Evolutionary conservation across 306 rosid species (phyloP).

Genomic region (Lathyrus sativus): DNA sequence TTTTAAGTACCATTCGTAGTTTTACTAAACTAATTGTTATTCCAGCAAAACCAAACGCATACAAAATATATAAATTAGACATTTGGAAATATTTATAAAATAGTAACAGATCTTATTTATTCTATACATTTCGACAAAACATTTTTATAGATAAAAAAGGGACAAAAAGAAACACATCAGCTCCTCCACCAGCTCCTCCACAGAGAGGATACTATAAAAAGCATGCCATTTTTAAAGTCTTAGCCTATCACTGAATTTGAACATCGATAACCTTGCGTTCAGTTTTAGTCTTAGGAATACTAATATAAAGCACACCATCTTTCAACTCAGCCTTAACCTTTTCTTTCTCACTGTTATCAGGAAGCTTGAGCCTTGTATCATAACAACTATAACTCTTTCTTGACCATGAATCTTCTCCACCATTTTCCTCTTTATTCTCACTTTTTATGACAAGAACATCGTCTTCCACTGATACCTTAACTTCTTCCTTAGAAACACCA

Average conservation of each 20-base stretch:
- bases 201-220: background rate
- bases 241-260: constrained; percentile 50
- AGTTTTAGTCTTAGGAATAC: constrained; percentile 64
- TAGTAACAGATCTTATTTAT: background rate
- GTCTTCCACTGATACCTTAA: constrained; percentile 68
- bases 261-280: constrained; percentile 78
- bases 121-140: background rate
- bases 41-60: too few species aligned
- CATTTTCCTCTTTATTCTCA: constrained; percentile 45
- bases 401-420: constrained; percentile 51
- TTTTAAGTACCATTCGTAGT: too few species aligned
- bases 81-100: background rate
- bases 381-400: constrained; percentile 51
- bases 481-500: constrained; percentile 76
- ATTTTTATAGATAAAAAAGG: background rate
- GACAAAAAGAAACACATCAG: background rate
- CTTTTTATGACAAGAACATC: constrained; percentile 65
- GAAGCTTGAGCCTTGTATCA: constrained; percentile 63
- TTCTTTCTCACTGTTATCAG: constrained; percentile 65
- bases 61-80: background rate
- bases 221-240: background rate
- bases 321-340: constrained; percentile 74
- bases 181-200: too few species aligned
- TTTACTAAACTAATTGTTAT: too few species aligned
- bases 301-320: constrained; percentile 81